Percentiles rank a stretch among this genome's conserved stretches.
phyloP scores from a whole-genome alignment of 176 grass and related monocot genomes.

The Oryza meridionalis region DNA sequence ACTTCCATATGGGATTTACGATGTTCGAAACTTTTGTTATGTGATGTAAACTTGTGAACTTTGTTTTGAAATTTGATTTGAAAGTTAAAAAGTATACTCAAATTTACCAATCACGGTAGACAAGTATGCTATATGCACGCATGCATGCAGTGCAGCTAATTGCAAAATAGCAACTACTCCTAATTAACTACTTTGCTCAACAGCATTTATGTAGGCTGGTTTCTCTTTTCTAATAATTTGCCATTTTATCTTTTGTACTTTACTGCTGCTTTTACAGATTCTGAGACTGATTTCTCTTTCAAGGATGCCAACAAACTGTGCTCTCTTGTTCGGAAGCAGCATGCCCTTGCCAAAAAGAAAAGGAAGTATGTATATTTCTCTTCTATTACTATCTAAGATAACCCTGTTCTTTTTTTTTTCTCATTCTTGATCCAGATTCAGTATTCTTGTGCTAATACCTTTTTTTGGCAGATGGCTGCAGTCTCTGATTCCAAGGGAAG shows the following conservation, averaged over 20 bases:
- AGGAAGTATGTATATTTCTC: background rate
- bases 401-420: background rate
- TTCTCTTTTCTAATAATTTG: background rate
- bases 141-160: too few species aligned
- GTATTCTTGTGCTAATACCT: background rate
- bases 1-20: too few species aligned
- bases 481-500: background rate
- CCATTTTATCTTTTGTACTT: background rate
- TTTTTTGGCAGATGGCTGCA: background rate
- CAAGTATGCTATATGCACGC: too few species aligned
- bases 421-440: background rate
- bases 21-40: too few species aligned
- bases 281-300: background rate
- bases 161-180: too few species aligned
- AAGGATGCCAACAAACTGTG: background rate
- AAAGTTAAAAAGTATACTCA: too few species aligned
- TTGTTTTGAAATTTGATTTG: too few species aligned
- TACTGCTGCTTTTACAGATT: background rate
- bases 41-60: too few species aligned
- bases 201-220: too few species aligned
- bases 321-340: background rate
- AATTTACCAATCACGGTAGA: too few species aligned
- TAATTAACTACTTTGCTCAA: too few species aligned
- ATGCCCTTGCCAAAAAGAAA: background rate
- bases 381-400: background rate